A percentile compares a stretch with the other conserved stretches of the same genome.
Evolutionary conservation across 2,329 filamentous ascomycete genomes (phyloP).

Genomic region (Aureobasidium namibiae): DNA sequence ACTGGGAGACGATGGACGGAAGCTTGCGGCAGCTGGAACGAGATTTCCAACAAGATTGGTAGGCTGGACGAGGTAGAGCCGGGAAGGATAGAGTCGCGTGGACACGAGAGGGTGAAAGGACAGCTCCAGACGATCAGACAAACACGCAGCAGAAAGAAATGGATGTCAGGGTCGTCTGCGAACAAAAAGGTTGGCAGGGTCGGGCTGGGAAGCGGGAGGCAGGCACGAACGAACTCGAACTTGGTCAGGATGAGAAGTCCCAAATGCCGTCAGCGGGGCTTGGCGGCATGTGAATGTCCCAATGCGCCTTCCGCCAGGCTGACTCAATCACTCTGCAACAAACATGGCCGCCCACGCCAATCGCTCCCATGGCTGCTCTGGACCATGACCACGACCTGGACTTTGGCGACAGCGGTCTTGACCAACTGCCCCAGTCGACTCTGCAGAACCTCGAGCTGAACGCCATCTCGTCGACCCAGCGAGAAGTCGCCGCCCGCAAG

Average conservation of each 20-base stretch:
- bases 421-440: constrained; percentile 36
- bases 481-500: constrained; percentile 2
- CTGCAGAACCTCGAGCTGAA: constrained; percentile 37
- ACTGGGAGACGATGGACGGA: background rate
- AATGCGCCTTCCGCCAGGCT: background rate
- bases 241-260: background rate
- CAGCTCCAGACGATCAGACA: background rate
- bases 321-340: background rate
- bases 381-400: constrained; percentile 38
- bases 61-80: background rate
- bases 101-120: background rate
- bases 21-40: background rate
- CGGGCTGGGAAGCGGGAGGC: background rate
- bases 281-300: constrained; percentile 4
- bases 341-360: background rate
- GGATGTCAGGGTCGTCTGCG: background rate
- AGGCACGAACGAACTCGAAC: background rate
- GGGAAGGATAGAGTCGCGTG: background rate
- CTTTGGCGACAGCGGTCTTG: constrained; percentile 38
- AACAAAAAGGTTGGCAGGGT: constrained; percentile 3
- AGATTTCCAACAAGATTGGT: background rate
- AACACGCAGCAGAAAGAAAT: background rate
- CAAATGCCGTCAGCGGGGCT: background rate
- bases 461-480: constrained; percentile 36
- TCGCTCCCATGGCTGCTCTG: constrained; percentile 21